A percentile compares a stretch with the other conserved stretches of the same genome.
These are phyloP conservation scores for Penicillium coprophilum DNA, from an alignment of 495 filamentous ascomycete genomes.

Conservation along the genomic window DNA sequence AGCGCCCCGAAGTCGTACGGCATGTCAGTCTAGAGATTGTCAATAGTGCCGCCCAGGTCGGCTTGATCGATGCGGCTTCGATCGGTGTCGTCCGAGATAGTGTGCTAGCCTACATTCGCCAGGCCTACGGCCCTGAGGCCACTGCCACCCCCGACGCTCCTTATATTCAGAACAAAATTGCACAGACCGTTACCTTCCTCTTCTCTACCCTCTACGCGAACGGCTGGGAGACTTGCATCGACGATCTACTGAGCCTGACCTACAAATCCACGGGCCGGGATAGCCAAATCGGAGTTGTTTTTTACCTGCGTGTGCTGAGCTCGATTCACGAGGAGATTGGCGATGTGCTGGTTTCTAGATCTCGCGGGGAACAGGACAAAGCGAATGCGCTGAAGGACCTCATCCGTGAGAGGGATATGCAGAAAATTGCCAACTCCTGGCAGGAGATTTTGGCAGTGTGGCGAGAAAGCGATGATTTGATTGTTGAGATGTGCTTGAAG, in stretches of 20 bases:
- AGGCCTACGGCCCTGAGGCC: conserved; percentile 62
- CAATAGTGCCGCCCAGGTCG: conserved; percentile 81
- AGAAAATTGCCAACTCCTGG: conserved; percentile 84
- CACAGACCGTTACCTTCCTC: conserved; percentile 89
- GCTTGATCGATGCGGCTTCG: conserved; percentile 65
- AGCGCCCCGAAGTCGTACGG: conserved; percentile 76
- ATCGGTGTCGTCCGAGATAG: conserved; percentile 70
- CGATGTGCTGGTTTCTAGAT: conserved; percentile 78
- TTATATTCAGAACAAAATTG: conserved; percentile 92
- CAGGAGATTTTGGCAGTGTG: conserved; percentile 84
- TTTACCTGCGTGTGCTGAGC: conserved; percentile 84
- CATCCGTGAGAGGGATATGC: conserved; percentile 77
- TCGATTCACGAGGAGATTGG: conserved; percentile 97
- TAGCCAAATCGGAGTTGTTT: conserved; percentile 71
- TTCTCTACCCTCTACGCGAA: conserved; percentile 81
- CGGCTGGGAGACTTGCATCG: conserved; percentile 83
- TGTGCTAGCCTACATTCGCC: conserved; percentile 72
- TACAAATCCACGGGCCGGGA: conserved; percentile 49
- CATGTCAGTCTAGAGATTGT: conserved; percentile 86
- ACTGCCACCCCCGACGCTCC: conserved; percentile 60
- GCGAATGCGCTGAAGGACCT: conserved; percentile 87
- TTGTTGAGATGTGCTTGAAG: conserved; percentile 84
- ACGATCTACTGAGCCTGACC: conserved; percentile 76
- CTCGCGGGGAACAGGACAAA: conserved; percentile 69
- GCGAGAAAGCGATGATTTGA: conserved; percentile 65